These are phyloP conservation scores for Cladosporium sp. DNA, from an alignment of 2,329 filamentous ascomycete genomes.

Conservation along the genomic window DNA sequence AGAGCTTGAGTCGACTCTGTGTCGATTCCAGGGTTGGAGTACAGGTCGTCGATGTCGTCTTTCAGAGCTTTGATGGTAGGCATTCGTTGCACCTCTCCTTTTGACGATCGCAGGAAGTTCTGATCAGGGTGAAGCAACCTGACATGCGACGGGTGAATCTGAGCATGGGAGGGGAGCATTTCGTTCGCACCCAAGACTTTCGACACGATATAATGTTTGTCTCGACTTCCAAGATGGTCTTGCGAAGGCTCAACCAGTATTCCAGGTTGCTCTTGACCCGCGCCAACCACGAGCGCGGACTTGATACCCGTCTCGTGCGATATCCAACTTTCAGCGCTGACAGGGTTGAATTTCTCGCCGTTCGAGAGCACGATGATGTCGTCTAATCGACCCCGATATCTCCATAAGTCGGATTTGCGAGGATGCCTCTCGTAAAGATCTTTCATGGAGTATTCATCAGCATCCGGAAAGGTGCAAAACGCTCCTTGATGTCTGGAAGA, in stretches of 20 bases:
- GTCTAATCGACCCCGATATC: slow-evolving; percentile 24
- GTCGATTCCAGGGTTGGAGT: not conserved
- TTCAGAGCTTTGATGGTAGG: slow-evolving; percentile 9
- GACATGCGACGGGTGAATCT: slow-evolving; percentile 39
- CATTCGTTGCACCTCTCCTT: slow-evolving; percentile 13
- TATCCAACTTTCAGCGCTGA: slow-evolving; percentile 16
- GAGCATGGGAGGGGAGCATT: slow-evolving; percentile 35
- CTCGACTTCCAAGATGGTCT: slow-evolving; percentile 18
- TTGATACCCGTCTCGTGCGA: slow-evolving; percentile 22
- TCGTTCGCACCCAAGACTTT: slow-evolving; percentile 40
- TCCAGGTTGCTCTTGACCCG: slow-evolving; percentile 24
- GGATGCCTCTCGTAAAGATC: slow-evolving; percentile 27
- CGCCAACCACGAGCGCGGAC: slow-evolving; percentile 30
- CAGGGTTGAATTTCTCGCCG: slow-evolving; percentile 27
- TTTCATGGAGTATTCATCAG: slow-evolving; percentile 24
- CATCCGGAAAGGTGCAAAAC: slow-evolving; percentile 28
- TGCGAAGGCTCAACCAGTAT: slow-evolving; percentile 27
- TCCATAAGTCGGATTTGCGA: slow-evolving; percentile 22
- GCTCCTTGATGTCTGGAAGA: slow-evolving; percentile 22
- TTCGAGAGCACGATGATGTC: slow-evolving; percentile 28
- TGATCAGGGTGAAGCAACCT: slow-evolving; percentile 22
- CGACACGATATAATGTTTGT: slow-evolving; percentile 42
- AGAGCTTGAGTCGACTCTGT: not conserved
- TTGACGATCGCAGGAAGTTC: slow-evolving; percentile 13
- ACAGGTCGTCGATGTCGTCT: not conserved